Evolutionary conservation across 148 eudicot genomes (phyloP).

Genomic region (Rhododendron ovatum): DNA sequence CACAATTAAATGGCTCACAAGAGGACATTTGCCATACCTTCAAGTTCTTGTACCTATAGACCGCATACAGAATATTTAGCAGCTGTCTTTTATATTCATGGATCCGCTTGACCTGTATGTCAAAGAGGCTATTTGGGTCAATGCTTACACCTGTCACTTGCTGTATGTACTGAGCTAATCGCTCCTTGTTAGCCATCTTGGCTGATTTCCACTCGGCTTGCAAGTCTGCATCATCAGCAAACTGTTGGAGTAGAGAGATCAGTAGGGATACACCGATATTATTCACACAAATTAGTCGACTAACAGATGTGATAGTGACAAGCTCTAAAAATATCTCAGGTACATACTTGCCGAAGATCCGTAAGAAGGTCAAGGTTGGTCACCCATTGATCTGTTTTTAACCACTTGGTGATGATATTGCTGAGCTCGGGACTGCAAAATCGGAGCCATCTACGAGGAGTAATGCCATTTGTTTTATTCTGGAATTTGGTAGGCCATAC

Average conservation of each 20-base stretch:
- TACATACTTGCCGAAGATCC: slow-evolving; percentile 70
- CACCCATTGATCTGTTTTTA: slow-evolving; percentile 93
- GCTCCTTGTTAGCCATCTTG: slow-evolving; percentile 90
- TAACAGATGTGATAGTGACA: background rate
- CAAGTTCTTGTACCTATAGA: slow-evolving; percentile 87
- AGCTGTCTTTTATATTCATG: slow-evolving; percentile 99
- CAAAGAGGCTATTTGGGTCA: slow-evolving; percentile 89
- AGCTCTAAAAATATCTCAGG: background rate
- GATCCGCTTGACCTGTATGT: slow-evolving; percentile 96
- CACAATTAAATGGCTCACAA: background rate
- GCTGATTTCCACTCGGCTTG: slow-evolving; percentile 96
- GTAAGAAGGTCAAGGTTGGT: slow-evolving; percentile 87
- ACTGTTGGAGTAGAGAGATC: slow-evolving; percentile 34
- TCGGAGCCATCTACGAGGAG: slow-evolving; percentile 95
- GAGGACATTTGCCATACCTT: slow-evolving; percentile 51
- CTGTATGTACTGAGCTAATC: slow-evolving; percentile 70
- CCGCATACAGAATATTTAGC: slow-evolving; percentile 76
- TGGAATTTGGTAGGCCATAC: slow-evolving; percentile 96
- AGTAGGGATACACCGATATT: slow-evolving; percentile 1
- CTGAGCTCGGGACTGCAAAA: slow-evolving; percentile 97
- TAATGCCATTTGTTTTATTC: slow-evolving; percentile 96
- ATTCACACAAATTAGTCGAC: background rate
- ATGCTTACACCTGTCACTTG: slow-evolving; percentile 79
- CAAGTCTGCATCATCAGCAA: slow-evolving; percentile 75
- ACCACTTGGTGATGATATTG: slow-evolving; percentile 80